These are phyloP conservation scores for Cyphellophora attinorum DNA, from an alignment of 2,329 filamentous ascomycete genomes.

Conservation along the genomic window DNA sequence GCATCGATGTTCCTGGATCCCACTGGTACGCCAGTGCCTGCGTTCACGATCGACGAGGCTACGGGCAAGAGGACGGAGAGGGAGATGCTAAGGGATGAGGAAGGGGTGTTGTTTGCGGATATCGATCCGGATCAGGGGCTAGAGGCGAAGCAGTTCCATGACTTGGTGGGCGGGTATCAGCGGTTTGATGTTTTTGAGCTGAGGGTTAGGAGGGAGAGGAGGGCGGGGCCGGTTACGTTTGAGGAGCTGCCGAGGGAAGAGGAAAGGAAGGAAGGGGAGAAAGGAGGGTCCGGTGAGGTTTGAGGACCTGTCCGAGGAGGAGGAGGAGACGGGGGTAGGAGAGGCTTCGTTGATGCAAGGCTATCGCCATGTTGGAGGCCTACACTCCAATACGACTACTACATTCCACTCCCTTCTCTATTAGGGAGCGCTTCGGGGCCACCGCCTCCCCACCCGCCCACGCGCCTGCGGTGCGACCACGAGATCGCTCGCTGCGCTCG, in stretches of 20 bases:
- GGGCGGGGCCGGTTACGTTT: slow-evolving; percentile 26
- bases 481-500: too few relatives aligned
- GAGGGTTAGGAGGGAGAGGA: slow-evolving; percentile 34
- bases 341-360: too few relatives aligned
- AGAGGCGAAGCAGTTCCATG: slow-evolving; percentile 49
- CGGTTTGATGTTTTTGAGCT: slow-evolving; percentile 45
- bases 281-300: background rate
- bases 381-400: too few relatives aligned
- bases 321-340: too few relatives aligned
- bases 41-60: slow-evolving; percentile 26
- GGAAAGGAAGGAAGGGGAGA: background rate
- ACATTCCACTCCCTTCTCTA: too few relatives aligned
- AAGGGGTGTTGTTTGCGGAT: slow-evolving; percentile 44
- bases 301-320: too few relatives aligned
- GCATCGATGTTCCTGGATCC: slow-evolving; percentile 45
- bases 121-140: slow-evolving; percentile 40
- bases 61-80: slow-evolving; percentile 10
- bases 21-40: slow-evolving; percentile 31
- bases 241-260: slow-evolving; percentile 1
- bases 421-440: too few relatives aligned
- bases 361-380: too few relatives aligned
- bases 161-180: slow-evolving; percentile 48
- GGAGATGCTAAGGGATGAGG: slow-evolving; percentile 34
- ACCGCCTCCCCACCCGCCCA: too few relatives aligned
- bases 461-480: too few relatives aligned